Evolutionary conservation across 2,329 filamentous ascomycete genomes (phyloP).

Genomic region (Trichoderma cornu-damae): DNA sequence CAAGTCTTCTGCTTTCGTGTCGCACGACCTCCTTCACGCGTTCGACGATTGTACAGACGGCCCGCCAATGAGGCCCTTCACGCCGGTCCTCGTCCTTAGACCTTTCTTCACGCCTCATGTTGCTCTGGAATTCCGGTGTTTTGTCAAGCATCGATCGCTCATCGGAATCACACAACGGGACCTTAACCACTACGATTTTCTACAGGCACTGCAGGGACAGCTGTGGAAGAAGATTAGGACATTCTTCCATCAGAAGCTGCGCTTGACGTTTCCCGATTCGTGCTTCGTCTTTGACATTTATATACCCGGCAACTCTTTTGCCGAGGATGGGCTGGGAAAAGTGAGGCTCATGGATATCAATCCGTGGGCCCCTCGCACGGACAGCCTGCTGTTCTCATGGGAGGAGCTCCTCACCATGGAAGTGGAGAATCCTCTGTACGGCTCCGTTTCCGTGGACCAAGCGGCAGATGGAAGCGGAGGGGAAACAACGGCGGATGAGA

Average conservation of each 20-base stretch:
- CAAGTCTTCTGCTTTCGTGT: slow-evolving; percentile 92
- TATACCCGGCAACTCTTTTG: slow-evolving; percentile 60
- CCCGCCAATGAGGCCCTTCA: slow-evolving; percentile 46
- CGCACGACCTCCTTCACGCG: slow-evolving; percentile 87
- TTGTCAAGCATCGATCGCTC: slow-evolving; percentile 76
- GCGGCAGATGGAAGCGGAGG: slow-evolving; percentile 36
- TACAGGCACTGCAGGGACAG: slow-evolving; percentile 57
- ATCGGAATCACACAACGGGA: slow-evolving; percentile 85
- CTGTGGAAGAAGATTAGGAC: slow-evolving; percentile 64
- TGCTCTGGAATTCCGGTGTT: slow-evolving; percentile 90
- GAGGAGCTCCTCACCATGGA: slow-evolving; percentile 72
- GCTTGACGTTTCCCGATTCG: slow-evolving; percentile 73
- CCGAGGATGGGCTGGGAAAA: slow-evolving; percentile 58
- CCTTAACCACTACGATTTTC: slow-evolving; percentile 82
- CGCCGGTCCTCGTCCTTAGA: slow-evolving; percentile 76
- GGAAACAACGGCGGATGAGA: slow-evolving; percentile 36
- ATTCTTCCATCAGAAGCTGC: slow-evolving; percentile 71
- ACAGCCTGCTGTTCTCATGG: slow-evolving; percentile 87
- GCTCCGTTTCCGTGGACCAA: slow-evolving; percentile 32
- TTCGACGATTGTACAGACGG: slow-evolving; percentile 64
- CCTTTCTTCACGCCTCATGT: slow-evolving; percentile 87
- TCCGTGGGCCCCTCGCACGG: slow-evolving; percentile 85
- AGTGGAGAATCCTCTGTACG: slow-evolving; percentile 54
- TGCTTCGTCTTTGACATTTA: slow-evolving; percentile 92
- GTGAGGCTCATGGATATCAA: slow-evolving; percentile 93